Conservation (phyloP, 2,329 filamentous ascomycete species). For the Thermoascus crustaceus region DNA sequence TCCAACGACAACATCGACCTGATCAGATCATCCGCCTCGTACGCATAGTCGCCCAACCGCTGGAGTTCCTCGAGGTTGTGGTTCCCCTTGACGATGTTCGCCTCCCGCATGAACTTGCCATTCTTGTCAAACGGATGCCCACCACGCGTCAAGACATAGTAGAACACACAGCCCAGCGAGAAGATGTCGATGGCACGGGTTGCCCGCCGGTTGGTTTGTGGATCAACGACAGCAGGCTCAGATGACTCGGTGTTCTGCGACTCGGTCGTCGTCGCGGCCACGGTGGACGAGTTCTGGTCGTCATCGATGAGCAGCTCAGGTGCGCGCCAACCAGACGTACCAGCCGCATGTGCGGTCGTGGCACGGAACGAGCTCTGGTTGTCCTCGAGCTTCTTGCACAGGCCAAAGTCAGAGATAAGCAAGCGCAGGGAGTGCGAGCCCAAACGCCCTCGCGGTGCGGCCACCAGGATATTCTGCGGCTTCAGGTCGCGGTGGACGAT, state of each 20-base stretch:
- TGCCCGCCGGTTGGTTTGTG: slow-evolving; percentile 62
- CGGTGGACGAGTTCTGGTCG: slow-evolving; percentile 44
- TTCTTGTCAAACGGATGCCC: slow-evolving; percentile 90
- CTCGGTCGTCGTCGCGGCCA: slow-evolving; percentile 17
- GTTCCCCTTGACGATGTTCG: slow-evolving; percentile 90
- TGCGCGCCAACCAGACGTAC: slow-evolving; percentile 92
- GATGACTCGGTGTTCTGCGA: slow-evolving; percentile 37
- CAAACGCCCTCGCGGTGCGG: slow-evolving; percentile 46
- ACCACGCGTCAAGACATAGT: slow-evolving; percentile 92
- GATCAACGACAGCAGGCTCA: slow-evolving; percentile 46
- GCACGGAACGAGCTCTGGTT: slow-evolving; percentile 92
- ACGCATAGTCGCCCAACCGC: slow-evolving; percentile 70
- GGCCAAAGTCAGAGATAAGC: slow-evolving; percentile 92
- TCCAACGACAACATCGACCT: slow-evolving; percentile 65
- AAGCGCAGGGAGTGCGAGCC: slow-evolving; percentile 63
- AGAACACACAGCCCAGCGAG: slow-evolving; percentile 94
- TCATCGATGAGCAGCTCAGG: slow-evolving; percentile 84
- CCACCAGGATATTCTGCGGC: slow-evolving; percentile 91
- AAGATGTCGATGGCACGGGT: slow-evolving; percentile 97
- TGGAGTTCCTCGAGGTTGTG: slow-evolving; percentile 65
- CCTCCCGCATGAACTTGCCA: slow-evolving; percentile 88
- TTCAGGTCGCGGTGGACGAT: slow-evolving; percentile 98
- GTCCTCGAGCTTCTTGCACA: slow-evolving; percentile 94
- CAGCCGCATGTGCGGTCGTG: slow-evolving; percentile 85
- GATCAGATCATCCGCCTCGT: slow-evolving; percentile 82